Evolutionary conservation across 257 asterid species (phyloP).

Genomic region (Mentha longifolia): DNA sequence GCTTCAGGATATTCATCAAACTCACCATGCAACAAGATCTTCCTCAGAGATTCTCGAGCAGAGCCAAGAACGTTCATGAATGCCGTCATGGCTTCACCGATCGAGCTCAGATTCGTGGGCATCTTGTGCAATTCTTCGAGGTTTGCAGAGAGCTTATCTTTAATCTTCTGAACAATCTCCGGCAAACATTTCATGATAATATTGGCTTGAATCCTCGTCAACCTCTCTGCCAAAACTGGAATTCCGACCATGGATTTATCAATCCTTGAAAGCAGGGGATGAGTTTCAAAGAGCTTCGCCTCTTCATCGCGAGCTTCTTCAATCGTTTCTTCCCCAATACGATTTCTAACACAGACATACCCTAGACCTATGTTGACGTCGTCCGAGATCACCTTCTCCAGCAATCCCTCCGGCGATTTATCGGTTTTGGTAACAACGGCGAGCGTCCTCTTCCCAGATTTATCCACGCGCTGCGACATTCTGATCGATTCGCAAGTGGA

Average conservation of each 20-base stretch:
- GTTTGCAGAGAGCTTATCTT: neutral
- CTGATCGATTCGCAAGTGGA: slow-evolving; percentile 16
- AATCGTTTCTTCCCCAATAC: slow-evolving; percentile 37
- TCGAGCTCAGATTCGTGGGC: neutral
- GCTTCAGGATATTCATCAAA: slow-evolving; percentile 49
- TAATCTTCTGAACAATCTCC: neutral
- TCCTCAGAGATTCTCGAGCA: slow-evolving; percentile 43
- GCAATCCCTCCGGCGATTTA: slow-evolving; percentile 43
- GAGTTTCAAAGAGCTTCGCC: slow-evolving; percentile 23
- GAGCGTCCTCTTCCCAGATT: slow-evolving; percentile 42
- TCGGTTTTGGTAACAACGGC: slow-evolving; percentile 51
- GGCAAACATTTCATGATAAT: slow-evolving; percentile 27
- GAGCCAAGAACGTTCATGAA: slow-evolving; percentile 37
- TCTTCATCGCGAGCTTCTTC: slow-evolving; percentile 43
- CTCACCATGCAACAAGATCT: slow-evolving; percentile 45
- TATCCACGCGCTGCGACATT: slow-evolving; percentile 39
- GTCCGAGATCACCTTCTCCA: slow-evolving; percentile 32
- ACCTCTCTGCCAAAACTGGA: slow-evolving; percentile 38
- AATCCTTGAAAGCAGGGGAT: slow-evolving; percentile 32
- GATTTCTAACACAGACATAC: slow-evolving; percentile 19
- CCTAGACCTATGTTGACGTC: slow-evolving; percentile 19
- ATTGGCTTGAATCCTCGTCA: neutral
- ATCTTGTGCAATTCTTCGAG: neutral
- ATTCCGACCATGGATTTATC: slow-evolving; percentile 42
- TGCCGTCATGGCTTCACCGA: slow-evolving; percentile 40